A percentile compares a stretch with the other conserved stretches of the same genome.
Conservation (phyloP, 1,139 yeast species). For the Pichia sorboxylosa region DNA sequence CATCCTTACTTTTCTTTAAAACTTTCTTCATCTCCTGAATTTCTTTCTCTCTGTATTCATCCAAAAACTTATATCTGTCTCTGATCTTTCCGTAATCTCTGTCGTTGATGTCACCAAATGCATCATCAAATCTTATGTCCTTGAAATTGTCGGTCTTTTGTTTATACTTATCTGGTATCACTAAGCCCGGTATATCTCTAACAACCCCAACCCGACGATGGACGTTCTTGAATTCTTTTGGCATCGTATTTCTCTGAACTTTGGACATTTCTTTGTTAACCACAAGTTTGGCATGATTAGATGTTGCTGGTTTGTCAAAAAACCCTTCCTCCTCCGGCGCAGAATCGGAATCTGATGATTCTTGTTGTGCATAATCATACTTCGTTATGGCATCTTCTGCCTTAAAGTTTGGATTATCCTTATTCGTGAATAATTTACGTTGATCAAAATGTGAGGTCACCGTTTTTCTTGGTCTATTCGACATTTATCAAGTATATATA, state of each 20-base stretch:
- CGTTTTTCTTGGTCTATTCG: too few species aligned
- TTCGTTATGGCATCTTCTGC: too few species aligned
- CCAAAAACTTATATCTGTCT: conserved; percentile 71
- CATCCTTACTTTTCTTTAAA: conserved; percentile 44
- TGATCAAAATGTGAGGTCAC: too few species aligned
- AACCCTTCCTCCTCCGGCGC: conserved; percentile 14
- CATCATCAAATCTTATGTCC: conserved; percentile 85
- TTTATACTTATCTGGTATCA: conserved; percentile 8
- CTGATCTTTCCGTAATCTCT: conserved; percentile 49
- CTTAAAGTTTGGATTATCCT: too few species aligned
- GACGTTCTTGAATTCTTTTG: conserved; percentile 52
- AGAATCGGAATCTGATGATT: conserved; percentile 11
- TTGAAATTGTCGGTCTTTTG: conserved; percentile 8
- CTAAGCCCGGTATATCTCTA: conserved; percentile 66
- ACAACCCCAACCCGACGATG: conserved; percentile 59
- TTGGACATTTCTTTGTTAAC: conserved; percentile 5
- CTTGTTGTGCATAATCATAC: too few species aligned
- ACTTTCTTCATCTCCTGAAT: conserved; percentile 46
- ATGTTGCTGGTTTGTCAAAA: too few species aligned
- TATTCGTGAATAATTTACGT: too few species aligned
- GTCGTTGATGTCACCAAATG: conserved; percentile 78
- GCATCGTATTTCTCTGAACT: conserved; percentile 25
- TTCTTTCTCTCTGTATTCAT: conserved; percentile 72
- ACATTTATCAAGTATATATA: too few species aligned
- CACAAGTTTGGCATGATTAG: too few species aligned